Base-by-base conservation (phyloP, 139 green algal species). In the Coelastrella sp. region DNA sequence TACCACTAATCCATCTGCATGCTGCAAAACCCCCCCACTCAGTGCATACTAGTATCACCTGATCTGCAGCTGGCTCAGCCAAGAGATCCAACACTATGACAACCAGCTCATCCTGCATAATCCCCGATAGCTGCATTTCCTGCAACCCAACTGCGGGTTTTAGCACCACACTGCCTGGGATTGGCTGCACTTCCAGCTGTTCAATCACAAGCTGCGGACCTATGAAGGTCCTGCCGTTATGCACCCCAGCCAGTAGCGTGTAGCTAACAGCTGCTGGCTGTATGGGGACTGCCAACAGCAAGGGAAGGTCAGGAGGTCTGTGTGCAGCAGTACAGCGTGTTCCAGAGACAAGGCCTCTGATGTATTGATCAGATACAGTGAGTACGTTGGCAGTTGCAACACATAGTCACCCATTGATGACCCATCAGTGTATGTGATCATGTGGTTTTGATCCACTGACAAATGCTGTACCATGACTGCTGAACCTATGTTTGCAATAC, bases 151-250 rank as follows among this genome's bases (percentile, higher is more conserved):
- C 83, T 27, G 30, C 23, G 15, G 81, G 57, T 30, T 48, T 27
- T 41, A 93, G 68, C 62, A 92, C 83, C 48, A 89, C 88, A 81
- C 86, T 86, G 66, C 89, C 85, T 1, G 74, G n/a, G 23, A 21
- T 51, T 32, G 78, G 78, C 35, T 69, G 83, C 35, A 89, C 89
- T 59, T 89, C 82, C 83, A 90, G 68, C 37, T 63, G 53, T 34
- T 32, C 17, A 15, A 40, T 19, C 11, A n/a, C 32, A 2, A 75
- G 34, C 25, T 82, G 23, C 40, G 88, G 60, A 81, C 86, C 92
- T 23, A 94, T 86, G 88, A 93, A 95, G 13, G 74, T 87, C 62
- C 92, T 88, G 35, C 92, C 92, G 71, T 95, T 95, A 86, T 95
- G 92, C 53, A 91, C 80, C 0, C 59, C 69, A 40, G 91, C 83